Conservation (phyloP, 129 eudicot species). For the Flaveria bidentis region DNA sequence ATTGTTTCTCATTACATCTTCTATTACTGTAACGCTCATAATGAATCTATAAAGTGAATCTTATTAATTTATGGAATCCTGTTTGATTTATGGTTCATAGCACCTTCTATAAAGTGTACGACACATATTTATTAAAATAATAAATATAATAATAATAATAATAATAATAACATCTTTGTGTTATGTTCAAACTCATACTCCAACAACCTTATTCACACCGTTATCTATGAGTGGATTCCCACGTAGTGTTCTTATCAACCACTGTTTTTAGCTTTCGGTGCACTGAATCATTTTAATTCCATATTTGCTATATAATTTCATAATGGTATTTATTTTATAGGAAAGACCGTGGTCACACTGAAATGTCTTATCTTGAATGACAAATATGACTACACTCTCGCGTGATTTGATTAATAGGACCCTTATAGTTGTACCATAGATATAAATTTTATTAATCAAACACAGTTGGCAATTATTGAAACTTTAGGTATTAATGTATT, state of each 20-base stretch:
- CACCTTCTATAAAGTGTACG: not conserved
- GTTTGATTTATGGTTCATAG: not conserved
- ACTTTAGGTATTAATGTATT: no score
- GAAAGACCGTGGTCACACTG: not conserved
- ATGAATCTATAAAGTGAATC: no score
- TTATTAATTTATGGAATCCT: no score
- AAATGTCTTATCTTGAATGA: not conserved
- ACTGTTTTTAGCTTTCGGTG: not conserved
- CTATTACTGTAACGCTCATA: no score
- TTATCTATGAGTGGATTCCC: slow-evolving; percentile 8
- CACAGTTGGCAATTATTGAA: no score
- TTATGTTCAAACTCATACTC: not conserved
- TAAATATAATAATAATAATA: no score
- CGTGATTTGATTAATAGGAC: no score
- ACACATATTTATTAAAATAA: no score
- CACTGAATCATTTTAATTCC: not conserved
- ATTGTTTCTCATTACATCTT: no score
- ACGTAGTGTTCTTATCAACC: not conserved
- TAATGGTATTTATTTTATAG: not conserved
- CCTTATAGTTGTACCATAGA: no score
- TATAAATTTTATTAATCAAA: no score
- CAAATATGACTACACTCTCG: not conserved
- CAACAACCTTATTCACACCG: not conserved
- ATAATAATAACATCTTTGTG: no score
- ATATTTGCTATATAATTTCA: not conserved